phyloP scores from a whole-genome alignment of 352 stramenopile genomes.

The Blastocystis sp. region DNA sequence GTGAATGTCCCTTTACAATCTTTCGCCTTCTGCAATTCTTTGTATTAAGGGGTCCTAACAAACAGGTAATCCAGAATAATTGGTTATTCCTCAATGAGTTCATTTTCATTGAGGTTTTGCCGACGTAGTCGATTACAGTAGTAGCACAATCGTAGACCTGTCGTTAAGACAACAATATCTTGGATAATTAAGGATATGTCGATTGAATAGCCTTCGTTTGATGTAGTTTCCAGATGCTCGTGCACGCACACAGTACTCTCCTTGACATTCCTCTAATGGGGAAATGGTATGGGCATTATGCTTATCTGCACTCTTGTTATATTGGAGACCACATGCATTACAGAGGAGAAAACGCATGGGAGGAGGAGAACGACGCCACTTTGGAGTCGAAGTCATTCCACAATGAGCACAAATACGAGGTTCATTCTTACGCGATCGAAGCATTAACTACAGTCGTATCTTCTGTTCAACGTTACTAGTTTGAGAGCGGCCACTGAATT shows the following conservation, averaged over 20 bases:
- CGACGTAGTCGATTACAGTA: conserved; percentile 49
- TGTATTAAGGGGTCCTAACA: too few relatives aligned
- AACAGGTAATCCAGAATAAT: too few relatives aligned
- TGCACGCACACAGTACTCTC: conserved; percentile 38
- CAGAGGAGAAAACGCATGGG: conserved; percentile 44
- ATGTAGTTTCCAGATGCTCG: conserved; percentile 23
- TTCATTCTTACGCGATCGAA: background rate
- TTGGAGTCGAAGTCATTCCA: conserved; percentile 37
- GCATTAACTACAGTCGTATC: background rate
- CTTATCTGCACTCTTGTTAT: background rate
- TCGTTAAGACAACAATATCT: background rate
- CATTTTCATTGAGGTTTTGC: background rate
- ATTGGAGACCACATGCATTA: conserved; percentile 56
- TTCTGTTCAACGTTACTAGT: background rate
- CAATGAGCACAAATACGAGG: conserved; percentile 36
- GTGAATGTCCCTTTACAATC: too few relatives aligned
- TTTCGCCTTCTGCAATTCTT: too few relatives aligned
- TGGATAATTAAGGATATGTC: conserved; percentile 42
- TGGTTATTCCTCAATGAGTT: background rate
- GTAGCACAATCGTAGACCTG: conserved; percentile 43
- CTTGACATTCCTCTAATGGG: conserved; percentile 52
- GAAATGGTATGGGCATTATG: conserved; percentile 22
- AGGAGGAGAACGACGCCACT: conserved; percentile 44
- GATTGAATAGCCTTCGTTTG: conserved; percentile 30
- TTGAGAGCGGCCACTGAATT: conserved; percentile 17